phyloP scores from a whole-genome alignment of 1,284 basidiomycete species.

The Pseudozyma flocculosa region DNA sequence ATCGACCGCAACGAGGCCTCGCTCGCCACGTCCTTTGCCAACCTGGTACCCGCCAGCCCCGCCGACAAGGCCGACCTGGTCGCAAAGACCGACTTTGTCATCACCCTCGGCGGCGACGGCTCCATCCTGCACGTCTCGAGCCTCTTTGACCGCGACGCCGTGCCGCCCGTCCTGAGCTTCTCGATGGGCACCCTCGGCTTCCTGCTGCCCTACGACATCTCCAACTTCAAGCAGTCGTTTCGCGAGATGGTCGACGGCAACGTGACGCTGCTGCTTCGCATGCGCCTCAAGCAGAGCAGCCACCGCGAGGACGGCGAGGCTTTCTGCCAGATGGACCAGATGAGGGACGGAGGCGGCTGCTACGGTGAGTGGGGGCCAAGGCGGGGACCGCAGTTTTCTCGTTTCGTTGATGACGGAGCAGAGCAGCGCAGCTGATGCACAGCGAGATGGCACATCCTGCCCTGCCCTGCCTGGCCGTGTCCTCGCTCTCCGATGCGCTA shows the following conservation, averaged over 20 bases:
- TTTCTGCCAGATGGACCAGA: slow-evolving; percentile 25
- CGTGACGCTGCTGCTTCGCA: slow-evolving; percentile 44
- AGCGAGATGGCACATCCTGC: too few relatives aligned
- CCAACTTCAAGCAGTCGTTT: slow-evolving; percentile 35
- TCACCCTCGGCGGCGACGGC: slow-evolving; percentile 91
- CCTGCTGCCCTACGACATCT: slow-evolving; percentile 73
- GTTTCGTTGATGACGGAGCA: too few relatives aligned
- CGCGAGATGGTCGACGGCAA: slow-evolving; percentile 39
- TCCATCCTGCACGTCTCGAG: slow-evolving; percentile 93
- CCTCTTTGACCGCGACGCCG: slow-evolving; percentile 80
- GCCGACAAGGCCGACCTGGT: slow-evolving; percentile 23
- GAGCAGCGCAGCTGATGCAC: too few relatives aligned
- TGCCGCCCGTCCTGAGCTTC: slow-evolving; percentile 92
- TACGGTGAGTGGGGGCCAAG: slow-evolving; percentile 4
- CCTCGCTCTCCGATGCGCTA: too few relatives aligned
- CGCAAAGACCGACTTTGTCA: slow-evolving; percentile 69
- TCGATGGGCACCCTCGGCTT: slow-evolving; percentile 95
- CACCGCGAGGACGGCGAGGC: slow-evolving; percentile 28
- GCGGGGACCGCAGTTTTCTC: background rate
- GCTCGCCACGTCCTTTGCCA: slow-evolving; percentile 14
- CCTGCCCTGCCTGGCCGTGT: too few relatives aligned
- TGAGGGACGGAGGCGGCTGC: slow-evolving; percentile 18
- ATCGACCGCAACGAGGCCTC: slow-evolving; percentile 66
- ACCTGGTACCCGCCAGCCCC: slow-evolving; percentile 15
- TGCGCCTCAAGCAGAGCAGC: slow-evolving; percentile 43